Evolutionary conservation across 305 asterid genomes (phyloP).

Genomic region (Ruellia speciosa): DNA sequence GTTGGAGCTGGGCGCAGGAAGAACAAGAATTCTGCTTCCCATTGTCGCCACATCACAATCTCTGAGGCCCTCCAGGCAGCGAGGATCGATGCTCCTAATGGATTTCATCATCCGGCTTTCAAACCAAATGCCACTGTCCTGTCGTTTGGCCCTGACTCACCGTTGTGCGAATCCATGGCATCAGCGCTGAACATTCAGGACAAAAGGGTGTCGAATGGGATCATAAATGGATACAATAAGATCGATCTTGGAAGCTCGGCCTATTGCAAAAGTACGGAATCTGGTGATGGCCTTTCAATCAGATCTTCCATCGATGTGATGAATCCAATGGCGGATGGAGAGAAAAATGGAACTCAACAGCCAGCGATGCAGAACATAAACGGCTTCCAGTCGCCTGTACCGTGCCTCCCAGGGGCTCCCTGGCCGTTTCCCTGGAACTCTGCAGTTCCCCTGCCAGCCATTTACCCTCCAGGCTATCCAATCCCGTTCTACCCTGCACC

Average conservation of each 20-base stretch:
- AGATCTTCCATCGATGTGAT: constrained; percentile 33
- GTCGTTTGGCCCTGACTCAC: constrained; percentile 47
- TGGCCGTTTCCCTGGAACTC: constrained; percentile 50
- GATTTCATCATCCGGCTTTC: constrained; percentile 4
- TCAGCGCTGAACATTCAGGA: constrained; percentile 36
- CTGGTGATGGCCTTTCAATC: constrained; percentile 22
- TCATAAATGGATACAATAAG: constrained; percentile 26
- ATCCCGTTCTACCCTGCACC: constrained; percentile 58
- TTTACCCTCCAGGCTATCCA: constrained; percentile 25
- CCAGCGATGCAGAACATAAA: constrained; percentile 36
- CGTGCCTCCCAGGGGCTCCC: constrained; percentile 45
- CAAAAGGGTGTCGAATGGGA: constrained; percentile 14
- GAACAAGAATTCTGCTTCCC: constrained; percentile 39
- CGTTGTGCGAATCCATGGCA: constrained; percentile 43
- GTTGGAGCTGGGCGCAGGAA: constrained; percentile 54
- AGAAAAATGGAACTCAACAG: constrained; percentile 25
- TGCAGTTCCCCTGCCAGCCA: constrained; percentile 46
- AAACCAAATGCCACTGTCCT: constrained; percentile 52
- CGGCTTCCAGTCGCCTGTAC: constrained; percentile 42
- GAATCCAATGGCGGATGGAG: constrained; percentile 23
- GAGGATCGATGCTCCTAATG: neutral
- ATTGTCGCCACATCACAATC: constrained; percentile 42
- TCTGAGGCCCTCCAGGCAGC: constrained; percentile 35
- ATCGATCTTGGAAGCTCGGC: constrained; percentile 22
- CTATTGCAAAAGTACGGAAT: constrained; percentile 32